Base-by-base conservation (phyloP, 1,284 basidiomycete species). In the Ustilago bromivora region DNA sequence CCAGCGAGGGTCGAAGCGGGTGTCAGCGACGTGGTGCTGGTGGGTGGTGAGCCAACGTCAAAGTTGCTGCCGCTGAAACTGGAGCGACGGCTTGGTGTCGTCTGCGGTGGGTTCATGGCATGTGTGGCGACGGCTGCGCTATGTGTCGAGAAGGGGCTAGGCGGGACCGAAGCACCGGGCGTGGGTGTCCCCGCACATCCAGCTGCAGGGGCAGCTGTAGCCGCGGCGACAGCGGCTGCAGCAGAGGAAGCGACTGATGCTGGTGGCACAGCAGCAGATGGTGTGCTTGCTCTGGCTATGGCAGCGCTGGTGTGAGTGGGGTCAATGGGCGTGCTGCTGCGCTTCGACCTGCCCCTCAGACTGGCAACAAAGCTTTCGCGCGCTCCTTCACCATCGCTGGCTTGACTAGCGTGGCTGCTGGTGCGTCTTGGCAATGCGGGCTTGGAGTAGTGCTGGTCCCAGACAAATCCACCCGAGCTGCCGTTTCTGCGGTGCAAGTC, bases 21-120 rank as follows among this genome's bases (percentile, higher is more conserved):
- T 15, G 79, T 77, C 35, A 83, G 46, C 1, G 82, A 83, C 12
- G 80, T 71, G 32, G 76, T 76, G 66, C 79, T 82, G n/a, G 81
- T 83, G 2, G 78, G 80, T 10, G 82, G 82, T n/a, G 82, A 83
- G 7, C 73, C 71, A 2, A 76, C 70, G 35, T 82, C 82, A 23
- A 79, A 70, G 47, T 81, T 80, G 62, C 78, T 80, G 9, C 82
- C 82, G 57, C 82, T 83, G 72, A 83, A 83, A 66, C 82, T 83
- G 6, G 82, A 83, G 51, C 82, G 64, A 12, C 82, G 75, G 31
- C 74, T 78, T 23, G 82, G 82, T 13, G 82, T 83, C 2, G 61
- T 70, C 40, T 82, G 82, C 31, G 82, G 82, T 34, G 82, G 82
- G 59, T 82, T 82, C 82, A 83, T 83, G 15, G 80, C 75, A 40